phyloP scores from a whole-genome alignment of 148 eudicot species.

The Euryodendron excelsum region DNA sequence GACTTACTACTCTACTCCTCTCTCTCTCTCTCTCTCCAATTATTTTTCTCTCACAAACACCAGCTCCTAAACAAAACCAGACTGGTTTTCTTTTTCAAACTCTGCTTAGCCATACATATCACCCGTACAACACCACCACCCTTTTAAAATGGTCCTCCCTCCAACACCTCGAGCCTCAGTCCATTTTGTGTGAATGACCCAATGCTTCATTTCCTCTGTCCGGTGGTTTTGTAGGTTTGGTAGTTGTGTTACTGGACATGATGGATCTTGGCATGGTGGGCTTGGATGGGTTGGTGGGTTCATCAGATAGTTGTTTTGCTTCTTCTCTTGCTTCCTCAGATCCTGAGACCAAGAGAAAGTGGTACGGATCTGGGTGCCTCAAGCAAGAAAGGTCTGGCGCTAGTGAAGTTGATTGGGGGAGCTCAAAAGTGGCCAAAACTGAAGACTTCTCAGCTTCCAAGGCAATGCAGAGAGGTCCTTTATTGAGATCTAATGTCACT shows the following conservation, averaged over 20 bases:
- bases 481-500: slow-evolving; percentile 31
- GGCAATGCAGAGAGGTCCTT: slow-evolving; percentile 12
- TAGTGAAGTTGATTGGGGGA: slow-evolving; percentile 26
- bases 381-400: slow-evolving; percentile 24
- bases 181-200: neutral
- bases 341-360: slow-evolving; percentile 21
- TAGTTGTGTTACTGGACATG: too few species aligned
- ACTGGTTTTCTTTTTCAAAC: neutral
- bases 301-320: neutral
- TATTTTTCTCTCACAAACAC: neutral
- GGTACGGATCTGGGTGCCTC: slow-evolving; percentile 24
- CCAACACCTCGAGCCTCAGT: neutral
- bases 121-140: neutral
- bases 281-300: neutral
- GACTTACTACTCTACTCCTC: neutral
- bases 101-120: neutral
- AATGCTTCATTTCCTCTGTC: neutral
- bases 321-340: neutral
- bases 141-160: slow-evolving; percentile 12
- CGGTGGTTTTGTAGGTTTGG: neutral
- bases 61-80: neutral
- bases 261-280: slow-evolving; percentile 33
- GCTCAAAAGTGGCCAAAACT: slow-evolving; percentile 22
- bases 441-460: slow-evolving; percentile 19
- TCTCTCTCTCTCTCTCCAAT: neutral